A percentile compares a stretch with the other conserved stretches of the same genome.
Conservation (phyloP, 2,329 filamentous ascomycete species). For the Aspergillus quadricinctus region DNA sequence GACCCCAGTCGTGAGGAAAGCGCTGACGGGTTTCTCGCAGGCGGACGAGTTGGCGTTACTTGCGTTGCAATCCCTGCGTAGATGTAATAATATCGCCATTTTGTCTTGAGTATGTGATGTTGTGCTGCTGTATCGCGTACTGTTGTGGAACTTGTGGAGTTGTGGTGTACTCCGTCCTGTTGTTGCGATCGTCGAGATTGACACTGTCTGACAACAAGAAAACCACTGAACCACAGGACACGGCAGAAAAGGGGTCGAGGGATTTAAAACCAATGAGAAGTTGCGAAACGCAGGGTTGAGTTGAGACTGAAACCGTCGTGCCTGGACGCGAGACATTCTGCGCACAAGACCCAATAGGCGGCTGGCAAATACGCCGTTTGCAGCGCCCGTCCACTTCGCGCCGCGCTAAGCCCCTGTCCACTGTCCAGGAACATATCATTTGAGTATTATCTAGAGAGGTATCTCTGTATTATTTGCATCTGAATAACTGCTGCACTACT, state of each 20-base stretch:
- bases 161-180: too few species aligned
- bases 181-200: not conserved
- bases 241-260: not conserved
- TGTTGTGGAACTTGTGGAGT: too few species aligned
- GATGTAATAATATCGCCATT: not conserved
- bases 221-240: not conserved
- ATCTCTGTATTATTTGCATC: too few species aligned
- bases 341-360: not conserved
- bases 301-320: not conserved
- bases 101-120: not conserved
- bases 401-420: not conserved
- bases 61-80: not conserved
- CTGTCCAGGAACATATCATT: too few species aligned
- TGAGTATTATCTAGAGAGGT: too few species aligned
- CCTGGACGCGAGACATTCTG: not conserved
- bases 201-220: not conserved
- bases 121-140: too few species aligned
- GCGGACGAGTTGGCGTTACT: not conserved
- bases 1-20: constrained; percentile 14
- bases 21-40: constrained; percentile 14
- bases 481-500: too few species aligned
- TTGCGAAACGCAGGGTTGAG: not conserved
- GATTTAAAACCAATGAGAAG: not conserved
- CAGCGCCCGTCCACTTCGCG: not conserved
- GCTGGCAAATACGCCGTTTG: not conserved